phyloP scores from a whole-genome alignment of 169 alveolate species.

The Cryptosporidium parvum region DNA sequence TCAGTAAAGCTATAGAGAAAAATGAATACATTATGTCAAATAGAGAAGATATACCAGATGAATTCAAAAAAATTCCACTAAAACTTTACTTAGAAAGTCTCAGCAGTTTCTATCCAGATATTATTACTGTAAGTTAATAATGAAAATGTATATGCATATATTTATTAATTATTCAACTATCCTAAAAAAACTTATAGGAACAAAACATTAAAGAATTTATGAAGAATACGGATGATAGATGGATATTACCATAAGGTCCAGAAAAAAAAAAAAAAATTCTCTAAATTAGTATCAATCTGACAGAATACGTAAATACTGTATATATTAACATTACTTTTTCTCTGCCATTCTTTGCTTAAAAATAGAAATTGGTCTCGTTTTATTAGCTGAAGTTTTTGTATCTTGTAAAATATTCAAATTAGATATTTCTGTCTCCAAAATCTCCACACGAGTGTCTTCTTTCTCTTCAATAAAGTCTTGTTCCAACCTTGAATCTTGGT shows the following conservation, averaged over 20 bases:
- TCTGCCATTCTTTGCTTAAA: conserved; percentile 51
- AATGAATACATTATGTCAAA: conserved; percentile 47
- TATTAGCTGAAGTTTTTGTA: not conserved
- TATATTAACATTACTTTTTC: not conserved
- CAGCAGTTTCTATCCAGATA: conserved; percentile 41
- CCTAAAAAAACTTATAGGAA: conserved; percentile 12
- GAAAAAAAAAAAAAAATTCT: not conserved
- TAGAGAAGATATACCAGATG: conserved; percentile 53
- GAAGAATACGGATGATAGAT: conserved; percentile 33
- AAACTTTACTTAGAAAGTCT: conserved; percentile 60
- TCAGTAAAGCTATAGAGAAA: conserved; percentile 58
- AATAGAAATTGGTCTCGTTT: conserved; percentile 16
- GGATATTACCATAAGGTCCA: conserved; percentile 50
- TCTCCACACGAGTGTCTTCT: not conserved
- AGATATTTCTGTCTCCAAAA: not conserved
- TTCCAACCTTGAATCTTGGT: not conserved
- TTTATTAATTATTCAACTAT: not conserved
- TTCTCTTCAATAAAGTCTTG: not conserved
- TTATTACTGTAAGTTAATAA: conserved; percentile 58
- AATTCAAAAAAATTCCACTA: conserved; percentile 38
- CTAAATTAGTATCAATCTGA: conserved; percentile 4
- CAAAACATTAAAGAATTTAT: conserved; percentile 70
- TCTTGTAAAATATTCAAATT: not conserved
- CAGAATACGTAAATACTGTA: not conserved
- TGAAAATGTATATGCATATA: too few species aligned